Conservation (phyloP, 2,329 filamentous ascomycete genomes). For the Aspergillus unguis region DNA sequence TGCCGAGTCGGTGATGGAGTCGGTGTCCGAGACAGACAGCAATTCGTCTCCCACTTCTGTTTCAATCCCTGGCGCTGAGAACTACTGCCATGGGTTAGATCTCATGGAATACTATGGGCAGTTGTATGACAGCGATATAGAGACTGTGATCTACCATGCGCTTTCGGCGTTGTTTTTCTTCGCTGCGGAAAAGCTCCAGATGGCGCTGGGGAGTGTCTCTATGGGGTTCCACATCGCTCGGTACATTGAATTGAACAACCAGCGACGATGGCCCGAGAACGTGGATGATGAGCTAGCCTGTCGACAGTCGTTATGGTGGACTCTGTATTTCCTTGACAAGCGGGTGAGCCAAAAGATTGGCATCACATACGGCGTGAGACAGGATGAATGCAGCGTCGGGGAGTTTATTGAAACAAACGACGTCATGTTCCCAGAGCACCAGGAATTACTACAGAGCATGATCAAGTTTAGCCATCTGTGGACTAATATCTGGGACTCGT, state of each 20-base stretch:
- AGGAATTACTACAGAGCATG: not conserved
- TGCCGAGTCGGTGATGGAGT: not conserved
- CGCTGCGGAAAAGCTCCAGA: not conserved
- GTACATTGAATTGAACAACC: not conserved
- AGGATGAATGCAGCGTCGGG: not conserved
- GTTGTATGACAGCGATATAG: not conserved
- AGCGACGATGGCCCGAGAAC: not conserved
- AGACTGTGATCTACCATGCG: not conserved
- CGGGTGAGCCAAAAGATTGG: not conserved
- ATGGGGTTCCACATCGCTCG: not conserved
- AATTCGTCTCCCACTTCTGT: not conserved
- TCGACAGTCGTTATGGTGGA: not conserved
- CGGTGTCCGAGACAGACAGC: not conserved
- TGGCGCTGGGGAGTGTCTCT: not conserved
- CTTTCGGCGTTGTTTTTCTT: not conserved
- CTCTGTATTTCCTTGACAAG: not conserved
- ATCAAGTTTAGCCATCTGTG: not conserved
- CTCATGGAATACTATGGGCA: not conserved
- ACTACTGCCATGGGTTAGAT: not conserved
- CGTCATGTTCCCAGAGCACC: not conserved
- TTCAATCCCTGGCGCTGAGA: not conserved
- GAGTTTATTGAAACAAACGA: not conserved
- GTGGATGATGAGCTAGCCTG: not conserved
- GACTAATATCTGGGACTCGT: not conserved
- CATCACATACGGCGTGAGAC: not conserved